Evolutionary conservation across 2,329 filamentous ascomycete genomes (phyloP).

Genomic region (Ophiostoma ulmi): DNA sequence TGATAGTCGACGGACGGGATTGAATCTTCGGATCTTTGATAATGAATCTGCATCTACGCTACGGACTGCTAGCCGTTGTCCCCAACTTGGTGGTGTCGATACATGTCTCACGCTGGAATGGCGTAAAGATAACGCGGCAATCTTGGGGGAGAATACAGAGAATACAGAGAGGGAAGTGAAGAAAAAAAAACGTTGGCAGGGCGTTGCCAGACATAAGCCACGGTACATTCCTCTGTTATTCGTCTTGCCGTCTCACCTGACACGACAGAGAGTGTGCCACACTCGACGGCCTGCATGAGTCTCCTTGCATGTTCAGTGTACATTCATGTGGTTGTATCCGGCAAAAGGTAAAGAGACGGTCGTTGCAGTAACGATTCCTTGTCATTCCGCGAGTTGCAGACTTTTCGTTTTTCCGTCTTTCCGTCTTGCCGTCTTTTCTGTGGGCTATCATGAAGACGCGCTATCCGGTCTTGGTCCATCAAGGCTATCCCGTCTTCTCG

Average conservation of each 20-base stretch:
- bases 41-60: no score
- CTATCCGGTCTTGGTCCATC: not conserved
- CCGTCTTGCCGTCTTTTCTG: not conserved
- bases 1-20: no score
- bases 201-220: not conserved
- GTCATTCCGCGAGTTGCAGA: constrained; percentile 8
- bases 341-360: constrained; percentile 10
- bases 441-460: not conserved
- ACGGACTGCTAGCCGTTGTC: not conserved
- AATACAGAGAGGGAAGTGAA: not conserved
- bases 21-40: no score
- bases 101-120: constrained; percentile 1
- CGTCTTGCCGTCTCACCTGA: constrained; percentile 2
- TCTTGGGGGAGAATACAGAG: not conserved
- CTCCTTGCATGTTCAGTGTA: not conserved
- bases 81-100: not conserved
- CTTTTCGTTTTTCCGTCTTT: not conserved
- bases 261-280: not conserved
- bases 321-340: not conserved
- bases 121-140: not conserved
- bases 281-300: not conserved
- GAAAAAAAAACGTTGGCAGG: not conserved
- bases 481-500: not conserved
- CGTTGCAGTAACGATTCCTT: constrained; percentile 7
- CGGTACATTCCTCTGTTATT: not conserved